These are phyloP conservation scores for Dactylellina cionopaga DNA, from an alignment of 2,329 filamentous ascomycete genomes.

Conservation along the genomic window DNA sequence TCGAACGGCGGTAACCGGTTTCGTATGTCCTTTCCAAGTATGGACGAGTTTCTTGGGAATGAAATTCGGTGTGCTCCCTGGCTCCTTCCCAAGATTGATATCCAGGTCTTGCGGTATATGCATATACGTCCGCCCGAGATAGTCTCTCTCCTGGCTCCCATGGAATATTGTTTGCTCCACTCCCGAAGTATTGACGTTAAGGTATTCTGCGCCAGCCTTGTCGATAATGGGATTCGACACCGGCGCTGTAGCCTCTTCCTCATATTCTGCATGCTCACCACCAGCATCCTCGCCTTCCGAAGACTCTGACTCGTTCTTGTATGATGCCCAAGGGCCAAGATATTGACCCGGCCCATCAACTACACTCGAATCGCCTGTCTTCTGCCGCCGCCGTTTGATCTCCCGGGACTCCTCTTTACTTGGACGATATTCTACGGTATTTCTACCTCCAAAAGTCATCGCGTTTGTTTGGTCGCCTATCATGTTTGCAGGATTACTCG, in stretches of 20 bases:
- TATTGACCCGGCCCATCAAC: slow-evolving; percentile 89
- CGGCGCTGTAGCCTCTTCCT: slow-evolving; percentile 75
- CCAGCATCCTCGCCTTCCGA: slow-evolving; percentile 75
- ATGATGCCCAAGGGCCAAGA: slow-evolving; percentile 92
- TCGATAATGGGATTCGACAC: slow-evolving; percentile 64
- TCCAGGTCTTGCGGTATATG: slow-evolving; percentile 92
- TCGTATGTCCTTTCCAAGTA: slow-evolving; percentile 84
- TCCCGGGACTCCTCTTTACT: slow-evolving; percentile 77
- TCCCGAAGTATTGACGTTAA: slow-evolving; percentile 61
- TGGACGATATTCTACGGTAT: slow-evolving; percentile 68
- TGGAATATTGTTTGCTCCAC: slow-evolving; percentile 89
- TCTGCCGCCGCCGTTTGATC: slow-evolving; percentile 79
- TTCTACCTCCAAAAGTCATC: slow-evolving; percentile 62
- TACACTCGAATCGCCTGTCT: slow-evolving; percentile 82
- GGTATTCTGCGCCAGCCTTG: slow-evolving; percentile 66
- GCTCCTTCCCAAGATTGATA: slow-evolving; percentile 82
- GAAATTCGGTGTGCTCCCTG: slow-evolving; percentile 83
- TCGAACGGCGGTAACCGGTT: slow-evolving; percentile 85
- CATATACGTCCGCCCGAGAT: slow-evolving; percentile 97
- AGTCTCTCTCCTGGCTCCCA: slow-evolving; percentile 83
- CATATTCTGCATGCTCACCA: slow-evolving; percentile 78
- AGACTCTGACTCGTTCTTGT: slow-evolving; percentile 75
- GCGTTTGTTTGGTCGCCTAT: slow-evolving; percentile 55
- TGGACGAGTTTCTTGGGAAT: slow-evolving; percentile 94
- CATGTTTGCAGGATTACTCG: slow-evolving; percentile 60